Conservation (phyloP, 2,329 filamentous ascomycete genomes). For the Penicillium sp. region DNA sequence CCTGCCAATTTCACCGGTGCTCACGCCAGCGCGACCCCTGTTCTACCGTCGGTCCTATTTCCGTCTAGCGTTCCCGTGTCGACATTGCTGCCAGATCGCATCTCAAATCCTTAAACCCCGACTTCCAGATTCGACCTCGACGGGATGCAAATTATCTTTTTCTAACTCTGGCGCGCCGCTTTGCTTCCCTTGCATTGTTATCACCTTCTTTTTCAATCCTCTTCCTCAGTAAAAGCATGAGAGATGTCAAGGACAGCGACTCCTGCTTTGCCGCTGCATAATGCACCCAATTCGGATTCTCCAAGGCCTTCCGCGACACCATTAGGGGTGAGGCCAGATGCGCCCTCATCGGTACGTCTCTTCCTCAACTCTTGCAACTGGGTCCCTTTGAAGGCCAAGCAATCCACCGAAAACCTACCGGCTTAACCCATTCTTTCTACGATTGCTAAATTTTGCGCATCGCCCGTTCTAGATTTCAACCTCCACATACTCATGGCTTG, state of each 20-base stretch:
- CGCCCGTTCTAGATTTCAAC: slow-evolving; percentile 33
- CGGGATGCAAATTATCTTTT: slow-evolving; percentile 25
- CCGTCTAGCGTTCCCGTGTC: slow-evolving; percentile 11
- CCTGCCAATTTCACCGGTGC: slow-evolving; percentile 1
- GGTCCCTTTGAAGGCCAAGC: not conserved
- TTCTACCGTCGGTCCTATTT: slow-evolving; percentile 3
- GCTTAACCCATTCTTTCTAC: slow-evolving; percentile 2
- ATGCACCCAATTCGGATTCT: slow-evolving; percentile 37
- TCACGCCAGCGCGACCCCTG: not conserved
- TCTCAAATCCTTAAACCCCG: slow-evolving; percentile 18
- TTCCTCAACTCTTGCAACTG: not conserved
- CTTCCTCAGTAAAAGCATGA: slow-evolving; percentile 35
- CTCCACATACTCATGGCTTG: slow-evolving; percentile 57
- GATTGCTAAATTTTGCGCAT: slow-evolving; percentile 14
- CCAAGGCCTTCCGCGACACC: slow-evolving; percentile 26
- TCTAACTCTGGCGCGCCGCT: slow-evolving; percentile 13
- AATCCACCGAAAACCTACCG: no score
- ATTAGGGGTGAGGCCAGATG: slow-evolving; percentile 23
- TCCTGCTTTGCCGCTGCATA: slow-evolving; percentile 53
- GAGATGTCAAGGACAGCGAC: slow-evolving; percentile 59
- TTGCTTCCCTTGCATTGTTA: not conserved
- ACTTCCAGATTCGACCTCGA: slow-evolving; percentile 10
- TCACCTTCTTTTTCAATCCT: slow-evolving; percentile 1
- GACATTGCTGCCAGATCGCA: slow-evolving; percentile 28
- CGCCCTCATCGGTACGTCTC: slow-evolving; percentile 32